These are phyloP conservation scores for Tuber calosporum DNA, from an alignment of 495 filamentous ascomycete genomes.

Conservation along the genomic window DNA sequence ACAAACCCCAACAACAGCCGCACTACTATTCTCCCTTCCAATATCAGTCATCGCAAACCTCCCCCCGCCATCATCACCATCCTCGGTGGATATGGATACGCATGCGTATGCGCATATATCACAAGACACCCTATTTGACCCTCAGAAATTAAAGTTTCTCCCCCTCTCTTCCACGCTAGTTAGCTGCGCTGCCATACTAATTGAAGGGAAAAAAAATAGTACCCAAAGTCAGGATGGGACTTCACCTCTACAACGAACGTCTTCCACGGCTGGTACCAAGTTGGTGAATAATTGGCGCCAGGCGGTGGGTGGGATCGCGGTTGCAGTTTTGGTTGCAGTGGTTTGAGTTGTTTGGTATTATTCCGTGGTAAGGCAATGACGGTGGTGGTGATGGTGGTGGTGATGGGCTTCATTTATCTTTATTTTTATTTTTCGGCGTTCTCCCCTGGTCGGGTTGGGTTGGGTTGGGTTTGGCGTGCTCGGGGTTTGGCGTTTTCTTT, in stretches of 20 bases:
- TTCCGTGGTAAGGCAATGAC: too few relatives aligned
- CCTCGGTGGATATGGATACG: neutral
- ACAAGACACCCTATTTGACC: neutral
- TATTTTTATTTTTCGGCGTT: neutral
- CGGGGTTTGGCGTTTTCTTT: too few relatives aligned
- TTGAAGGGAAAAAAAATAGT: neutral
- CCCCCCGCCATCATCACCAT: neutral
- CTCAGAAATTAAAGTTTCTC: neutral
- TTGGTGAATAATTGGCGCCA: constrained; percentile 33
- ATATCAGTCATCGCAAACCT: too few relatives aligned
- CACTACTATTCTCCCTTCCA: too few relatives aligned
- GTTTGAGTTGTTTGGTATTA: constrained; percentile 9
- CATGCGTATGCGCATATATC: neutral
- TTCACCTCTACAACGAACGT: neutral
- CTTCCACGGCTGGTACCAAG: constrained; percentile 25
- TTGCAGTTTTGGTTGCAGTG: constrained; percentile 37
- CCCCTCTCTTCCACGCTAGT: neutral
- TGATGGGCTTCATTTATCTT: too few relatives aligned
- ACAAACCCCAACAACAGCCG: neutral
- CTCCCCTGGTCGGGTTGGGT: neutral
- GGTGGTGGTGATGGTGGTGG: too few relatives aligned
- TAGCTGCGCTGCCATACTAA: neutral
- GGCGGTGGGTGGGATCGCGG: constrained; percentile 33
- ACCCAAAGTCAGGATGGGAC: neutral
- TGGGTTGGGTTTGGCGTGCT: too few relatives aligned